A percentile compares a stretch with the other conserved stretches of the same genome.
Evolutionary conservation across 2,329 filamentous ascomycete genomes (phyloP).

Genomic region (Cladobotryum protrusum): DNA sequence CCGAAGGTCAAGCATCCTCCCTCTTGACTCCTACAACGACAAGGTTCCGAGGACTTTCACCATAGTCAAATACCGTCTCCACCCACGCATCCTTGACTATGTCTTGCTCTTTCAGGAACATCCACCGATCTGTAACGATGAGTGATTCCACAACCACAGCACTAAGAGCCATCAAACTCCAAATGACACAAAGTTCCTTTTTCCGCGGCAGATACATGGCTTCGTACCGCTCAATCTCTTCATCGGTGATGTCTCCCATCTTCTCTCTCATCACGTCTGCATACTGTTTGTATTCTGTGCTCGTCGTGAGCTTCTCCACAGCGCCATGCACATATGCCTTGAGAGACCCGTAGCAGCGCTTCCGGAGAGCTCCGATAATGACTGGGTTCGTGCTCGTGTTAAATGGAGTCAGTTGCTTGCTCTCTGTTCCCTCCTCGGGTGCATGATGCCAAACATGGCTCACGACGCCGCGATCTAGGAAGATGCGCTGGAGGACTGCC

Average conservation of each 20-base stretch:
- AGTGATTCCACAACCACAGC: slow-evolving; percentile 82
- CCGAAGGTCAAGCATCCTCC: slow-evolving; percentile 17
- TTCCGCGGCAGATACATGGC: slow-evolving; percentile 56
- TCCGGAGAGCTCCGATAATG: slow-evolving; percentile 79
- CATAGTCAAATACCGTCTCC: slow-evolving; percentile 87
- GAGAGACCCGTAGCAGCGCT: slow-evolving; percentile 72
- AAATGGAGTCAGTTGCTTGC: slow-evolving; percentile 29
- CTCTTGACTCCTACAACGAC: slow-evolving; percentile 89
- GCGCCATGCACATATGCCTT: slow-evolving; percentile 74
- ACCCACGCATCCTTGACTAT: slow-evolving; percentile 77
- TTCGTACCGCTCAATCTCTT: slow-evolving; percentile 69
- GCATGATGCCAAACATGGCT: slow-evolving; percentile 46
- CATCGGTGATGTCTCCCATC: slow-evolving; percentile 64
- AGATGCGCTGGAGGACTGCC: slow-evolving; percentile 83
- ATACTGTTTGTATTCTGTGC: slow-evolving; percentile 50
- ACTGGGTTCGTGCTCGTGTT: slow-evolving; percentile 66
- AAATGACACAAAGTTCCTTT: slow-evolving; percentile 79
- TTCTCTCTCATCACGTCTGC: slow-evolving; percentile 57
- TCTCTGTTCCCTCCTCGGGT: slow-evolving; percentile 19
- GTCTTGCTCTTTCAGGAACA: slow-evolving; percentile 76
- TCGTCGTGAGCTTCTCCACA: slow-evolving; percentile 62
- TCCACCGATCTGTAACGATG: slow-evolving; percentile 86
- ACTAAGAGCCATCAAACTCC: slow-evolving; percentile 95
- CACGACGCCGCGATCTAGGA: slow-evolving; percentile 77
- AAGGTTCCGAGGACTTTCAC: slow-evolving; percentile 78